Base-by-base conservation (phyloP, 441 rosid genomes). In the Pelargonium cotyledonis region DNA sequence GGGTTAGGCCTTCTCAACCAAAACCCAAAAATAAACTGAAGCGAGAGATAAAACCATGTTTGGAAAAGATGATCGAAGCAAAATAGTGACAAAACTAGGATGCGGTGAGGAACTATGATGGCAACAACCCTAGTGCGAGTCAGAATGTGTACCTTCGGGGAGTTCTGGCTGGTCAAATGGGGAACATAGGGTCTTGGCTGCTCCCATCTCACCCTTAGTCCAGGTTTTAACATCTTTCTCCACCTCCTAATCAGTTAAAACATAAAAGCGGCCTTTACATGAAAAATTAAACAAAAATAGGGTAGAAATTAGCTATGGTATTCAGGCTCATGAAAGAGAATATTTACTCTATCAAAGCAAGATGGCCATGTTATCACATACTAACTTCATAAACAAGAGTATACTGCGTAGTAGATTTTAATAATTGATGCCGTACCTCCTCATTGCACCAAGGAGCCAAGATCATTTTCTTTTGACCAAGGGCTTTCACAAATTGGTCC, bases 361-460 rank as follows among this genome's bases (percentile, higher is more conserved):
- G 31, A 29, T 29, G 31, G 4, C 31, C 31, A 29, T 29, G 31
- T 29, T 1, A 29, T 29, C 31, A 29, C 31, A 29, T 29, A 29
- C 31, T 4, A 53, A 15, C 8, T 53, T n/a, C 5, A 15, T 55
- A 29, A 23, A 29, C 31, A 29, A 29, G 31, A 29, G 31, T 29
- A 29, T 2, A 29, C 31, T 29, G 3, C 31, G 31, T 29, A 29
- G 31, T 29, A 38, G 40, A 10, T 65, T 46, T 40, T 35, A 43
- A 67, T 18, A 15, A 58, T 26, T 55, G 23, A 61, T 11, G 41
- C 6, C 65, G 31, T 80, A 90, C 99, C 96, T 88, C 96, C 75
- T 92, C 92, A 65, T 87, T 87, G 67, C 99, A 92, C 99, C 99
- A 95, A 29, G 99, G 99, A 80, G 98, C 98, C 73, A 95, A 81